A percentile compares a stretch with the other conserved stretches of the same genome.
Evolutionary conservation across 2,329 filamentous ascomycete genomes (phyloP).

Genomic region (Fusarium chlamydosporum): DNA sequence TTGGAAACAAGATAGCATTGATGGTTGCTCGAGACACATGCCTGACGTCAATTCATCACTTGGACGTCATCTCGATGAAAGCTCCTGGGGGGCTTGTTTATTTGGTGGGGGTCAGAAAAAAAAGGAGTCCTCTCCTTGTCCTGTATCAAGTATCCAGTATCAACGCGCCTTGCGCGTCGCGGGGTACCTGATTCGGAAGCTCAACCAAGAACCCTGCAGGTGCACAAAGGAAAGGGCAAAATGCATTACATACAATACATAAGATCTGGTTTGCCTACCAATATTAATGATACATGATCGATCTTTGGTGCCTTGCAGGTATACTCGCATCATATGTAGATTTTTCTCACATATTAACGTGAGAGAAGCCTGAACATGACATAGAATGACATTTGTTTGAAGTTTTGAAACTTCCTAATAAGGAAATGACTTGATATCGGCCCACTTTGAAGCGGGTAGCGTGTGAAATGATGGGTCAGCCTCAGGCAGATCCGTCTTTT

Average conservation of each 20-base stretch:
- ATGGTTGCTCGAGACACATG: constrained; percentile 32
- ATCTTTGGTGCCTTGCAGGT: constrained; percentile 26
- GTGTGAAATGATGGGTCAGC: constrained; percentile 11
- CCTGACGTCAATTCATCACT: constrained; percentile 43
- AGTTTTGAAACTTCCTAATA: constrained; percentile 5
- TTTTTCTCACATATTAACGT: constrained; percentile 8
- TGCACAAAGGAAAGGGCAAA: neutral
- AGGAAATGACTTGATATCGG: neutral
- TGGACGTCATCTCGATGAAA: constrained; percentile 38
- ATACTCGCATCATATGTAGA: neutral
- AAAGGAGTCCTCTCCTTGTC: neutral
- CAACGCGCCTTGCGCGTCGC: constrained; percentile 38
- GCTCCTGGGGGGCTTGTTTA: constrained; percentile 14
- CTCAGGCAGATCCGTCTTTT: constrained; percentile 7
- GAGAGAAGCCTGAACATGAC: constrained; percentile 6
- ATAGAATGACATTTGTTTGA: constrained; percentile 8
- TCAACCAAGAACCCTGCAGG: constrained; percentile 1
- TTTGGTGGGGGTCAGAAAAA: constrained; percentile 30
- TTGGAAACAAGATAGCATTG: constrained; percentile 21
- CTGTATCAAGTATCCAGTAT: neutral
- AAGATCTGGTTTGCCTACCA: neutral
- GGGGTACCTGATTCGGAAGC: constrained; percentile 22
- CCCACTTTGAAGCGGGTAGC: constrained; percentile 15
- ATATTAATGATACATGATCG: neutral
- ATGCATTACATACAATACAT: neutral